These are phyloP conservation scores for Eucalyptus sideroxylon DNA, from an alignment of 345 rosid species.

Conservation along the genomic window DNA sequence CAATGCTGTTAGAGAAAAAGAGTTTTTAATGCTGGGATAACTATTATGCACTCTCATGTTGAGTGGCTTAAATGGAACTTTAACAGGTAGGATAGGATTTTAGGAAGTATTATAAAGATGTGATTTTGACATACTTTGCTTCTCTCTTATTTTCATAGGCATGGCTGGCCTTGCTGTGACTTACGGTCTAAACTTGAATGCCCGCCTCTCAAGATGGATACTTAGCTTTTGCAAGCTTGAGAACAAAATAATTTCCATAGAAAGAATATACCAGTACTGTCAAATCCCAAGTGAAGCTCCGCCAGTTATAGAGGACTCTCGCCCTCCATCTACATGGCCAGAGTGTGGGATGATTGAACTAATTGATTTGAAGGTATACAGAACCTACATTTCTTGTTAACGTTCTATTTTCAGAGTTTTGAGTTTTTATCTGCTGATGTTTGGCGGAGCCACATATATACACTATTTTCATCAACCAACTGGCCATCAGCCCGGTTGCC, in stretches of 20 bases:
- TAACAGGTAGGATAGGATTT: neutral
- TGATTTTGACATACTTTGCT: neutral
- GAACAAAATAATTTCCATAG: slow-evolving; percentile 94
- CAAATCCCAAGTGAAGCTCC: slow-evolving; percentile 77
- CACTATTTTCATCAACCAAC: neutral
- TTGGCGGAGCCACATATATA: neutral
- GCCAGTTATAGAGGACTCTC: slow-evolving; percentile 45
- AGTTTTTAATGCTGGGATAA: neutral
- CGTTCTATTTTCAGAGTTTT: neutral
- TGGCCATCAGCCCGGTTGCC: neutral
- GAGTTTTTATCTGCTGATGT: neutral
- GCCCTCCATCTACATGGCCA: slow-evolving; percentile 85
- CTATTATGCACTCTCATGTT: neutral
- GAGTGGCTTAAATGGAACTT: neutral
- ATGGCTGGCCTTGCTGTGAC: slow-evolving; percentile 99
- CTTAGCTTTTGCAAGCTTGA: slow-evolving; percentile 99
- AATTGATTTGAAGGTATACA: slow-evolving; percentile 79
- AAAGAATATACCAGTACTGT: slow-evolving; percentile 96
- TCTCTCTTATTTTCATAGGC: slow-evolving; percentile 38
- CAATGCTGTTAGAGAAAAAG: neutral
- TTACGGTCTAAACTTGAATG: slow-evolving; percentile 95
- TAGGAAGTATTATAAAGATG: neutral
- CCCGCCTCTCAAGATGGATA: slow-evolving; percentile 96
- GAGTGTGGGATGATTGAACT: slow-evolving; percentile 73
- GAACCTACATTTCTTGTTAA: neutral